Base-by-base conservation (phyloP, 352 stramenopile species). In the Plasmopara halstedii region DNA sequence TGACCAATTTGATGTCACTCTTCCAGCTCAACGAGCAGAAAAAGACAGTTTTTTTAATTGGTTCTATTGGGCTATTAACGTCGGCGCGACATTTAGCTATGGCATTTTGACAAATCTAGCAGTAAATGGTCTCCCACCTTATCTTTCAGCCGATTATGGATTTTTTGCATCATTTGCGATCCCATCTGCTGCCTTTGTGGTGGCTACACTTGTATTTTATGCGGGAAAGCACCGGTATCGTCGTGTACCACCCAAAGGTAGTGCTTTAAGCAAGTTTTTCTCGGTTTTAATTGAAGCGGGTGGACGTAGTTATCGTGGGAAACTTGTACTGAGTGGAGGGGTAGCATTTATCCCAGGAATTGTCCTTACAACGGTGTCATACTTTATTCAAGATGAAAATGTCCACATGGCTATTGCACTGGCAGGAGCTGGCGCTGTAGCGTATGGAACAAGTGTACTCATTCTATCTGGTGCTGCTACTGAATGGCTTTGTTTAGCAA, bases 21-120 rank as follows among this genome's bases (percentile, higher is more conserved):
- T 88, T 21, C 78, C 76, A 0, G 62, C 61, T 6, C 76, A 94
- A 58, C 72, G 74, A 3, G 48, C 49, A 0, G 80, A 92, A 61
- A 88, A 94, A 44, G 83, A 88, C 53, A 88, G 75, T 29, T 96
- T 95, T 58, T 96, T 96, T 68, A 95, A 95, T 52, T 95, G 78
- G 77, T 97, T 97, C 62, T 97, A 97, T 64, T 95, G 83, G 83
- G 67, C 81, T 11, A 95, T 97, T 61, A 97, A 97, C 54, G 69
- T 95, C 19, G 88, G 88, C 26, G 84, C 88, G 6, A 87, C 88
- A 26, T 79, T 96, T 46, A 95, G 85, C 67, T 96, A 93, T 60
- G 88, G 74, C 1, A 65, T 96, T 39, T 68, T 97, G 20, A 89
- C 84, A 5, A 96, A 96, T 49, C 53, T 97, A 23, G 88, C 85